Evolutionary conservation across 371 early-diverging fungal species (phyloP).

Genomic region (Parasitella parasitica): DNA sequence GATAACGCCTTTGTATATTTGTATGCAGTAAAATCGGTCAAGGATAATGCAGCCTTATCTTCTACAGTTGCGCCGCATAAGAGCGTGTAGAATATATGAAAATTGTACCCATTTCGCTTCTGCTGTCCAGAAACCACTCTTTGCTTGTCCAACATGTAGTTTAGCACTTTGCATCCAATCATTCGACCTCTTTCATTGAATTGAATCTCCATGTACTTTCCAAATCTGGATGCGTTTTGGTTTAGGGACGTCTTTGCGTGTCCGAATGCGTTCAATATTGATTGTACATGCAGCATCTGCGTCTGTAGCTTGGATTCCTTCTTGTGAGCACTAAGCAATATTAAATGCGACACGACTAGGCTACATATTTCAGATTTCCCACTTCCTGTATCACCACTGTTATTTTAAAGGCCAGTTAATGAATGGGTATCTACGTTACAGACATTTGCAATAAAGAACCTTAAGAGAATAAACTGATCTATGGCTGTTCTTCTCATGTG

Average conservation of each 20-base stretch:
- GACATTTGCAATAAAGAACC: conserved; percentile 19
- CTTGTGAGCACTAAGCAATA: conserved; percentile 71
- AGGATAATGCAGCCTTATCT: conserved; percentile 33
- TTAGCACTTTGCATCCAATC: conserved; percentile 89
- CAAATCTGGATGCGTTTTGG: conserved; percentile 85
- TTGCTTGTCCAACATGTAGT: conserved; percentile 89
- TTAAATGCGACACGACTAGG: conserved; percentile 67
- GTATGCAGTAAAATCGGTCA: conserved; percentile 22
- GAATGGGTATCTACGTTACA: neutral
- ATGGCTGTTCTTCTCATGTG: conserved; percentile 84
- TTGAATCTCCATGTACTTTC: conserved; percentile 88
- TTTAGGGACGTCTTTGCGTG: conserved; percentile 54
- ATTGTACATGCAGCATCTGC: conserved; percentile 70
- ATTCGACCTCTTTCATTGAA: conserved; percentile 88
- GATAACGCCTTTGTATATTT: conserved; percentile 36
- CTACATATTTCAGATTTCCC: conserved; percentile 83
- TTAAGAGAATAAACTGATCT: conserved; percentile 77
- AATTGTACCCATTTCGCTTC: conserved; percentile 70
- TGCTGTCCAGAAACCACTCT: conserved; percentile 55
- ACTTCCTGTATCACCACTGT: conserved; percentile 86
- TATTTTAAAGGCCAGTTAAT: neutral
- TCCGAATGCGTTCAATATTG: conserved; percentile 87
- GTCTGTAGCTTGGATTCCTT: conserved; percentile 81
- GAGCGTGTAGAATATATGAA: conserved; percentile 92
- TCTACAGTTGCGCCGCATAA: conserved; percentile 46